Conservation (phyloP, 2,329 filamentous ascomycete genomes). For the Monosporascus ibericus region DNA sequence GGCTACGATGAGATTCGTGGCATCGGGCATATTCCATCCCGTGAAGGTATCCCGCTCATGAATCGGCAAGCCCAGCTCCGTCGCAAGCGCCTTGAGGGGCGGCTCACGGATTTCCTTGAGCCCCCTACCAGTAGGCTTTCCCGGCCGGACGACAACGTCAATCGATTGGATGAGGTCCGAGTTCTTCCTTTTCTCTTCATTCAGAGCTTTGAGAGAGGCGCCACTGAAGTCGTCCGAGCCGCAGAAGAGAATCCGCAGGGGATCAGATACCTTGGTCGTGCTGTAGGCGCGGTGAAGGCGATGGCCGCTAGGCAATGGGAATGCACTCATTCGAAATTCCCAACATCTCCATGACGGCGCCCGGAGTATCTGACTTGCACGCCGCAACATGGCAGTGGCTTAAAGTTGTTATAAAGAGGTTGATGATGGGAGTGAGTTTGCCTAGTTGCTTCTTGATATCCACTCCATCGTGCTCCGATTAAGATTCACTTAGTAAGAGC, state of each 20-base stretch:
- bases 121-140: slow-evolving; percentile 72
- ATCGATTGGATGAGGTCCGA: slow-evolving; percentile 63
- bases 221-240: slow-evolving; percentile 90
- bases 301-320: too few species aligned
- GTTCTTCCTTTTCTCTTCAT: slow-evolving; percentile 49
- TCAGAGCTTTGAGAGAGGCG: slow-evolving; percentile 64
- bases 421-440: too few species aligned
- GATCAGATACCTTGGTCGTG: slow-evolving; percentile 36
- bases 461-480: too few species aligned
- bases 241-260: slow-evolving; percentile 84
- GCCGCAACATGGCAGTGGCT: neutral
- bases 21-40: slow-evolving; percentile 61
- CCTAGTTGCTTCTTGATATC: too few species aligned
- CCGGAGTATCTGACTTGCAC: neutral
- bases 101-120: slow-evolving; percentile 62
- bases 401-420: neutral
- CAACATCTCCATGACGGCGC: neutral
- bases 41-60: slow-evolving; percentile 79
- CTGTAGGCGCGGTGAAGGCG: neutral
- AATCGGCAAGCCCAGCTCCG: slow-evolving; percentile 56
- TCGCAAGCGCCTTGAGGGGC: slow-evolving; percentile 63
- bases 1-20: slow-evolving; percentile 75
- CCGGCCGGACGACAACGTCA: slow-evolving; percentile 77
- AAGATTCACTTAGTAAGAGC: too few species aligned
- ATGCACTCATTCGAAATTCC: too few species aligned